Percentiles rank a stretch among this genome's conserved stretches.
These are phyloP conservation scores for Trichosanthes cucumerina DNA, from an alignment of 306 rosid genomes.

Conservation along the genomic window DNA sequence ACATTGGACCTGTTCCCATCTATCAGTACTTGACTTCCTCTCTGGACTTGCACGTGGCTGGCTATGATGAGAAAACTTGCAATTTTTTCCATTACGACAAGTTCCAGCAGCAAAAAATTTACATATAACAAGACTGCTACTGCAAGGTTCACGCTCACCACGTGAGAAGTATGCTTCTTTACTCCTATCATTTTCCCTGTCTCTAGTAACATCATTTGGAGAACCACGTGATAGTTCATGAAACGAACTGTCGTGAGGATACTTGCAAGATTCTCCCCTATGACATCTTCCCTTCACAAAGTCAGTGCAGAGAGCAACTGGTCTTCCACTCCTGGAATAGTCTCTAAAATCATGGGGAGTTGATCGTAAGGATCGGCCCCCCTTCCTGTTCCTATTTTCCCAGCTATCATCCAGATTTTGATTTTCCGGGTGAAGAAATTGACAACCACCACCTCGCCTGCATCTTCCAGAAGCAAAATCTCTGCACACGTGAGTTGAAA, in stretches of 20 bases:
- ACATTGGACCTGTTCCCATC: slow-evolving; percentile 34
- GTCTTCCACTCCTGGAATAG: slow-evolving; percentile 53
- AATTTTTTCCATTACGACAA: slow-evolving; percentile 81
- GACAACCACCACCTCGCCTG: slow-evolving; percentile 74
- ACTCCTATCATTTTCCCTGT: slow-evolving; percentile 56
- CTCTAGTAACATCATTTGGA: slow-evolving; percentile 49
- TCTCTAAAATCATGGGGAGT: slow-evolving; percentile 41
- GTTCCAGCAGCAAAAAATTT: slow-evolving; percentile 76
- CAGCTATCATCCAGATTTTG: slow-evolving; percentile 57
- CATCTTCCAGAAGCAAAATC: slow-evolving; percentile 80
- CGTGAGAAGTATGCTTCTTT: slow-evolving; percentile 57
- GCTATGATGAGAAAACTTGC: slow-evolving; percentile 80
- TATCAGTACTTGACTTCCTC: slow-evolving; percentile 54
- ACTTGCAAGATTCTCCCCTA: slow-evolving; percentile 78
- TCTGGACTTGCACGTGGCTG: slow-evolving; percentile 55
- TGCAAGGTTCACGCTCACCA: slow-evolving; percentile 46
- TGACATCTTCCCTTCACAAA: slow-evolving; percentile 75
- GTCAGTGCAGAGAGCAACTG: slow-evolving; percentile 40
- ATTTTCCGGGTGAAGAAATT: slow-evolving; percentile 58
- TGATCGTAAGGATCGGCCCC: slow-evolving; percentile 51
- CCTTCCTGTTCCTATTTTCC: slow-evolving; percentile 67
- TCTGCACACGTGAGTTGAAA: slow-evolving; percentile 51
- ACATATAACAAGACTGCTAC: slow-evolving; percentile 52
- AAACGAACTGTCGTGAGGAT: slow-evolving; percentile 48
- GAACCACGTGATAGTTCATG: slow-evolving; percentile 50